These are phyloP conservation scores for Suhomyces canberraensis DNA, from an alignment of 805 yeast species.

Conservation along the genomic window DNA sequence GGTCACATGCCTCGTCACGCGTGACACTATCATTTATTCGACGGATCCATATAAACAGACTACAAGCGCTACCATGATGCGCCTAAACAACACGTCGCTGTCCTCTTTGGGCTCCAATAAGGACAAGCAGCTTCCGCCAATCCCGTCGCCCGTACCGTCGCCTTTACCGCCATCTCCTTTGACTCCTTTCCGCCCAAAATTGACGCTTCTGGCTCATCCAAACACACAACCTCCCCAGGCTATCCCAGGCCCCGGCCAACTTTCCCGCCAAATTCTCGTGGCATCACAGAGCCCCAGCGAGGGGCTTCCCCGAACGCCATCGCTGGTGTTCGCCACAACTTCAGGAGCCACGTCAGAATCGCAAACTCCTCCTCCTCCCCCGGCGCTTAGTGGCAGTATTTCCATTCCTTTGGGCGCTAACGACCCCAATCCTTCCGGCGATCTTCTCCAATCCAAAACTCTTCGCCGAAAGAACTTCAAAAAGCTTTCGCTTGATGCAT, in stretches of 20 bases:
- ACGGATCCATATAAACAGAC: no score
- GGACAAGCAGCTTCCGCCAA: constrained; percentile 39
- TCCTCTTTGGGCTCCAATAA: constrained; percentile 20
- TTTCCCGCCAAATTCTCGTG: not conserved
- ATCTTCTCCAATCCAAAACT: constrained; percentile 32
- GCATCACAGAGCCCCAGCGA: not conserved
- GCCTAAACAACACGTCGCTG: constrained; percentile 17
- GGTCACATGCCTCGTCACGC: no score
- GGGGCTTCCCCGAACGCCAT: not conserved
- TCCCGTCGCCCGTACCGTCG: constrained; percentile 25
- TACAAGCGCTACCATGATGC: constrained; percentile 17
- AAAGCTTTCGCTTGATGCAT: constrained; percentile 26
- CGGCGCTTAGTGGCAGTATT: not conserved
- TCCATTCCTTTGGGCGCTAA: not conserved
- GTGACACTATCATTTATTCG: no score
- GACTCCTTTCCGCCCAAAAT: not conserved
- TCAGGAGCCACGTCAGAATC: no score
- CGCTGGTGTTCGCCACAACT: not conserved
- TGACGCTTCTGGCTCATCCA: not conserved
- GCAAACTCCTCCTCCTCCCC: not conserved
- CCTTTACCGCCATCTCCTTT: constrained; percentile 1
- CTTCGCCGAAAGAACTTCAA: constrained; percentile 40
- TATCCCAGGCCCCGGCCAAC: constrained; percentile 2
- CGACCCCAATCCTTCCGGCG: constrained; percentile 11
- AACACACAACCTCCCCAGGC: not conserved